Evolutionary conservation across 495 filamentous ascomycete genomes (phyloP), one percentile per base, ranked within the genome.

Genomic region (Xeromyces bisporus): DNA sequence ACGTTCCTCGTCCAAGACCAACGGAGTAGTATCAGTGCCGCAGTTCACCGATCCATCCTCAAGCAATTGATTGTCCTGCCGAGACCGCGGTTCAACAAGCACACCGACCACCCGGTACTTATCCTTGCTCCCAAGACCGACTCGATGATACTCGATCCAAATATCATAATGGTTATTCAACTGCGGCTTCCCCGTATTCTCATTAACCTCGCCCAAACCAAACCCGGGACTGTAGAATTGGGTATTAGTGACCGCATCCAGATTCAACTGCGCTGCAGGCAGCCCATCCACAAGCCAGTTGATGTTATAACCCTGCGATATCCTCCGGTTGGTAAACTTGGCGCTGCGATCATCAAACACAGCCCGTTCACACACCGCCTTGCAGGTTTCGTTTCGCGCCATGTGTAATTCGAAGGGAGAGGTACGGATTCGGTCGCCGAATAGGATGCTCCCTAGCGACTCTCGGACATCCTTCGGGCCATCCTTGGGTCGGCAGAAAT

Each of bases 101-200:
- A 93, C 83, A 7, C 89, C 91, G 11, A 97, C 89, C 0, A 97
- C 84, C 7, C 89, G 71, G 35, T 75, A 80, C 49, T 83, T 64
- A 17, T 73, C 66, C 34, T 66, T 63, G 29, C 50, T 43, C n/a
- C 66, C 50, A 24, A 52, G 50, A 1, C 56, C 50, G 13, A 80
- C 73, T 34, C 76, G 66, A 49, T 97, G 91, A 43, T 87, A 96
- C 35, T 97, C 85, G 47, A 97, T 72, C n/a, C 75, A 34, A 41
- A 97, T 92, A 40, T 93, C 75, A 51, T 82, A 93, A 53, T 97
- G 89, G 48, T 93, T 96, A 61, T 96, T 78, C 40, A 96, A 64
- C 14, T 64, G 38, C 11, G 71, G 52, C 28, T 69, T 50, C 9
- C 68, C 60, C 31, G 61, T 58, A 4, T 21, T 9, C 13, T 71